Base-by-base conservation (phyloP, 2,329 filamentous ascomycete genomes). In the Scedosporium dehoogii region DNA sequence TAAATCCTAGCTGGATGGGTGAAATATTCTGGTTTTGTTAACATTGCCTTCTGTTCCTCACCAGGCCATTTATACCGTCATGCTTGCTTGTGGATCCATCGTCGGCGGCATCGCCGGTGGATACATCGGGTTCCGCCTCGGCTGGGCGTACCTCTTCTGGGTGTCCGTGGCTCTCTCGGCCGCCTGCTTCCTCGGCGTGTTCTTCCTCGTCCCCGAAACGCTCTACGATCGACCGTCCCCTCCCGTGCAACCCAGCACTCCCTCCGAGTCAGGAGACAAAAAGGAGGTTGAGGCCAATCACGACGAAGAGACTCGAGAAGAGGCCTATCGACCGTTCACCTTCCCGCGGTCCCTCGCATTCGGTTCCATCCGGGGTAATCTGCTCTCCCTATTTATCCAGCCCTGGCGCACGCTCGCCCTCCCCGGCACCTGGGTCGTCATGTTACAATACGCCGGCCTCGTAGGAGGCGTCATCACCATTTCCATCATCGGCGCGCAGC, bases 401-500 rank as follows among this genome's bases (percentile, higher is more conserved):
- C 93, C 92, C 0, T 87, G 97, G 60, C 90, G 90, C 0, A 81
- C 97, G 1, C 88, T 96, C 68, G 73, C 88, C 5, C 92, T 97
- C 71, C 92, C 92, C 0, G 90, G 90, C 6, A 91, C 97, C 67
- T 74, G 96, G 48, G 96, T 91, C 89, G 81, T 79, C 27, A 81
- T 79, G 69, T 79, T 97, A 2, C 90, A 92, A 60, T 92, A 96
- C 79, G 92, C 92, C 16, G 85, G 90, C 4, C 85, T 96, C 70
- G 96, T 97, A 69, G 93, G 92, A 66, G 97, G 93, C 92, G 96
- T 92, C 1, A 90, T 97, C 14, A 91, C 97, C 70, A 93, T 96
- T 66, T 89, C 90, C 63, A 87, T 94, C 64, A 85, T 94, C 67
- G 77, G 96, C 57, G 89, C 87, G n/a, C 85, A 87, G 64, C 86